Evolutionary conservation across 495 filamentous ascomycete species (phyloP), one percentile per base, ranked within the genome.

Genomic region (Aspergillus biplanus): DNA sequence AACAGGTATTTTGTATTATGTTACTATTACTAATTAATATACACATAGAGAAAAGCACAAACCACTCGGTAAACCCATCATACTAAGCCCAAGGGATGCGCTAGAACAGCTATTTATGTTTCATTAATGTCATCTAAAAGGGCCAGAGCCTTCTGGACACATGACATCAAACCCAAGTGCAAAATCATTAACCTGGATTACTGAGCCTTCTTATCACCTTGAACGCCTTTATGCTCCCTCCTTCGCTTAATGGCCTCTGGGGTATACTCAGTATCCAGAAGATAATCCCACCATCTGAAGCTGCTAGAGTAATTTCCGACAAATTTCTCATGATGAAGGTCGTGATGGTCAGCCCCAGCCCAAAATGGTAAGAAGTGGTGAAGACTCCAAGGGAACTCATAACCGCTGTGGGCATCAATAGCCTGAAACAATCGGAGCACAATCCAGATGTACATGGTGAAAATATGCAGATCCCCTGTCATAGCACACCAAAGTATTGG

Each of bases 391-490:
- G 95, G 95, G 78, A 99, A 98, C 71, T 99, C 95, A 75, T 98
- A 99, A 63, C 95, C 95, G 63, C 87, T 91, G 81, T 99, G 95
- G 21, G 95, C 91, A 77, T 99, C 95, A 72, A 99, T 98, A 68
- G 95, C 96, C 78, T 99, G 95, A 85, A 97, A 94, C 15, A 99
- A 82, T 61, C 95, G 92, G 66, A 91, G 79, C 46, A 93, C 83
- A 71, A 98, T 98, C 94, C 94, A 99, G 60, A 94, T 72, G 77
- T 98, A 99, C 91, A 99, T 97, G 59, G 95, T 99, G 70, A 96
- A 77, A 52, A 99, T 92, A 76, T 99, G 95, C 16, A 99, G 81
- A 55, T 99, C 85, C 48, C 87, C 85, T 33, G 93, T 97, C 65
- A 94, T 52, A 15, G 89, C 87, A 69, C 89, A 92, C 90, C 91